Evolutionary conservation across 2,329 filamentous ascomycete genomes (phyloP).

Genomic region (Metarhizium rileyi): DNA sequence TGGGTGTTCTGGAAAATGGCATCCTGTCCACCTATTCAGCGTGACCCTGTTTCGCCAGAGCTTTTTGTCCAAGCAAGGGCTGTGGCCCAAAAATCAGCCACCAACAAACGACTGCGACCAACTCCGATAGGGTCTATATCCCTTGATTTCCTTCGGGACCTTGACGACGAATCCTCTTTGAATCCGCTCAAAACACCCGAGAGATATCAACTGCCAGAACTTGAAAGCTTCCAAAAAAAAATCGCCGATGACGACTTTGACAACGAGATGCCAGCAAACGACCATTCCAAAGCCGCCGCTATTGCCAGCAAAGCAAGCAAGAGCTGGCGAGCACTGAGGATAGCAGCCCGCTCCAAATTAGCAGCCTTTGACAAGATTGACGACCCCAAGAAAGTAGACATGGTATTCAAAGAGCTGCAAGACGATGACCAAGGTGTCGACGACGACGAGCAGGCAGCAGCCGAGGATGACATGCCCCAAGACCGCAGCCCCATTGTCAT

Average conservation of each 20-base stretch:
- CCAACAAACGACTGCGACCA: constrained; percentile 60
- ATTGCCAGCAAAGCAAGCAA: constrained; percentile 75
- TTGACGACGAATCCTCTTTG: constrained; percentile 47
- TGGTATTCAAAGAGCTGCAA: constrained; percentile 43
- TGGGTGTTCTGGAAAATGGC: constrained; percentile 99
- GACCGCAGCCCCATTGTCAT: constrained; percentile 53
- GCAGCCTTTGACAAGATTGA: constrained; percentile 80
- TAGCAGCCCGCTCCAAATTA: constrained; percentile 66
- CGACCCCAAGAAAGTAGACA: constrained; percentile 60
- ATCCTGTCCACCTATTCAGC: constrained; percentile 79
- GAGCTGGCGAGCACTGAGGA: constrained; percentile 78
- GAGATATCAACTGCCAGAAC: constrained; percentile 59
- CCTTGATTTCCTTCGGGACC: constrained; percentile 68
- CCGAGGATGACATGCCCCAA: constrained; percentile 31
- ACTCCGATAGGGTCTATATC: constrained; percentile 64
- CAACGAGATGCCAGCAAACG: constrained; percentile 66
- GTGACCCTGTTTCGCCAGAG: constrained; percentile 56
- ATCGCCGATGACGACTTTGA: constrained; percentile 79
- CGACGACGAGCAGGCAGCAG: constrained; percentile 20
- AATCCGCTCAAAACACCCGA: constrained; percentile 57
- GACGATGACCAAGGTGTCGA: constrained; percentile 26
- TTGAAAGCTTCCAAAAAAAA: constrained; percentile 60
- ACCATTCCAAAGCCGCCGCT: constrained; percentile 44
- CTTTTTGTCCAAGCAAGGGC: constrained; percentile 62
- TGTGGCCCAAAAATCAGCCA: constrained; percentile 54